A percentile compares a stretch with the other conserved stretches of the same genome.
Conservation (phyloP, 2,329 filamentous ascomycete species). For the Cladosporium velox region DNA sequence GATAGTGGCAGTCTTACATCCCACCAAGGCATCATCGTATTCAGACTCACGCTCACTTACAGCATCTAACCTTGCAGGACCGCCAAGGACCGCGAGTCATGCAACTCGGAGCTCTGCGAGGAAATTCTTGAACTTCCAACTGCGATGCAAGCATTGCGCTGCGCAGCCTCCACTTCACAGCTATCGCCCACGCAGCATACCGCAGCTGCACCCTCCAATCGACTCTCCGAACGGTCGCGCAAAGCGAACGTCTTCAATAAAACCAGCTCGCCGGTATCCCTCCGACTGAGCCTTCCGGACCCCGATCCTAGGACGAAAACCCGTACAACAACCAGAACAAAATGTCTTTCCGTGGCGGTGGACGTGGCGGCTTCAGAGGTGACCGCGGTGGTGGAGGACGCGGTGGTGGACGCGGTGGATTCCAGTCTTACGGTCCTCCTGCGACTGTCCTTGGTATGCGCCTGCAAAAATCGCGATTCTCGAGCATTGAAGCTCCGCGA, state of each 20-base stretch:
- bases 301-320: conserved; percentile 3
- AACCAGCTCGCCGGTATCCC: conserved; percentile 20
- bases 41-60: not conserved
- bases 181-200: conserved; percentile 13
- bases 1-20: not conserved
- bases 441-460: conserved; percentile 45
- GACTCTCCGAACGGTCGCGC: conserved; percentile 11
- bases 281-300: conserved; percentile 18
- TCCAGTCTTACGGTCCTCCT: conserved; percentile 47
- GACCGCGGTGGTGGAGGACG: conserved; percentile 31
- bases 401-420: conserved; percentile 37
- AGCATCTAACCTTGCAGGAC: not conserved
- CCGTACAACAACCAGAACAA: conserved; percentile 12
- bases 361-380: conserved; percentile 25
- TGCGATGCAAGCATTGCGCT: conserved; percentile 9
- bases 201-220: conserved; percentile 11
- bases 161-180: conserved; percentile 1
- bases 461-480: not conserved
- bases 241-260: not conserved
- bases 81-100: conserved; percentile 4
- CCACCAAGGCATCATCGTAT: not conserved
- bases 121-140: conserved; percentile 17
- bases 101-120: conserved; percentile 5
- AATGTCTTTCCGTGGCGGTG: conserved; percentile 31
- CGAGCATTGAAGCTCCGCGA: conserved; percentile 7